Evolutionary conservation across 352 stramenopile species (phyloP), one percentile per base, ranked within the genome.

Genomic region (Phytophthora agathidicida): DNA sequence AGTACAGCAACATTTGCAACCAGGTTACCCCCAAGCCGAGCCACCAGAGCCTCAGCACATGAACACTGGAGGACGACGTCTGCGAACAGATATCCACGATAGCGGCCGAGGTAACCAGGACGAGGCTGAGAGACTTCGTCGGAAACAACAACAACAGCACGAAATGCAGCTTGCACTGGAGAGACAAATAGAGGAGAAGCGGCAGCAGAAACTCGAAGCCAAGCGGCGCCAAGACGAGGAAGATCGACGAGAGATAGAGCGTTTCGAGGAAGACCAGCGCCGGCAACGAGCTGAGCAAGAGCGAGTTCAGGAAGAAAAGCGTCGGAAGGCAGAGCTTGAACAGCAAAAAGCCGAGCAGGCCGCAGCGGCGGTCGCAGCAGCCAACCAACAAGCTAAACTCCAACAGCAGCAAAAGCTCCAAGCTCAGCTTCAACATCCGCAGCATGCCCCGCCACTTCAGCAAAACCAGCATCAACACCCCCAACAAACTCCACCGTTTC

Each of bases 121-220:
- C 19, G 63, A 71, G 16, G 32, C 30, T 20, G 49, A 71, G 22
- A 55, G 35, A 11, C 19, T 59, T 30, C 56, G 36, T 37, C 67
- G 68, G 3, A 81, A 83, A 49, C 26, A 77, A 17, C 71, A 79
- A 11, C 63, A 75, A 14, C 60, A 74, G 2, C 71, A 78, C 13
- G 76, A 81, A 26, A 83, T 89, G 49, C 76, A 89, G 48, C 60
- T 71, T 13, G 61, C 79, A 1, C 32, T 87, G 11, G 71, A 84
- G 13, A 67, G 67, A 10, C 79, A 89, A 48, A 78, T 89, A 27
- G 76, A 89, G 27, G 79, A 89, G 45, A 89, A 89, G 47, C 65
- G 75, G 8, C 76, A 69, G 3, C 79, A 84, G 37, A 89, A 89
- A 30, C 55, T 80, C 13, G 79, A 86, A 14, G 76, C 67, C 0